Conservation (phyloP, 2,329 filamentous ascomycete genomes). For the Apiospora rasikravindrae region DNA sequence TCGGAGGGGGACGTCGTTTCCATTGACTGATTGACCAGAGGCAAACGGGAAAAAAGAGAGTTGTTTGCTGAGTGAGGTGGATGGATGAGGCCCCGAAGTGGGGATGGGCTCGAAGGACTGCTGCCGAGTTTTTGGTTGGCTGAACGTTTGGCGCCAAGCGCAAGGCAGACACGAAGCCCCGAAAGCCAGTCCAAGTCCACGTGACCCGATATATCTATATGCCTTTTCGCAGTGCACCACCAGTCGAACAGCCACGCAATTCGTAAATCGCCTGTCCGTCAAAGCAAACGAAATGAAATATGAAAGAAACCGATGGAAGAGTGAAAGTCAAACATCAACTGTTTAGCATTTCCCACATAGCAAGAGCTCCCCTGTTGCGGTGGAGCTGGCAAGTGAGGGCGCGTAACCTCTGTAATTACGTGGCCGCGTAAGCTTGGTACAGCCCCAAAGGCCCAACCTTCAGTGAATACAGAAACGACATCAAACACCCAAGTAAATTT, state of each 20-base stretch:
- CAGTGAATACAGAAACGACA: background rate
- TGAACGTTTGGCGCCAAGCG: background rate
- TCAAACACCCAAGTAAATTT: background rate
- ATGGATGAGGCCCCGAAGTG: background rate
- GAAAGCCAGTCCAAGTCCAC: background rate
- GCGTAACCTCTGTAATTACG: background rate
- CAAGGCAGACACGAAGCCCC: conserved; percentile 8
- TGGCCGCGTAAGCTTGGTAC: background rate
- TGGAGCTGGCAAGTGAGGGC: background rate
- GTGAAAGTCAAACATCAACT: background rate
- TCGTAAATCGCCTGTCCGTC: background rate
- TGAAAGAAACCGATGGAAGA: background rate
- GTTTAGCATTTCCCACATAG: background rate
- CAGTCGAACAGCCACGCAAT: background rate
- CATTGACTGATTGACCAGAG: background rate
- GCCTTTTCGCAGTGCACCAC: background rate
- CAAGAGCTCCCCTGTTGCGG: background rate
- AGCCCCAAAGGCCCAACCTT: too few species aligned
- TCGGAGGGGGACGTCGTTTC: background rate
- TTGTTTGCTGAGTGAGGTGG: conserved; percentile 12
- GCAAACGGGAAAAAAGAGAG: background rate
- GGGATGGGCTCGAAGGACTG: background rate
- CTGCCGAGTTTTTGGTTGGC: conserved; percentile 5
- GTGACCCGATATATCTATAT: background rate
- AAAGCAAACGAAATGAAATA: background rate